Base-by-base conservation (phyloP, 2,329 filamentous ascomycete genomes). In the Rhynchosporium secalis region DNA sequence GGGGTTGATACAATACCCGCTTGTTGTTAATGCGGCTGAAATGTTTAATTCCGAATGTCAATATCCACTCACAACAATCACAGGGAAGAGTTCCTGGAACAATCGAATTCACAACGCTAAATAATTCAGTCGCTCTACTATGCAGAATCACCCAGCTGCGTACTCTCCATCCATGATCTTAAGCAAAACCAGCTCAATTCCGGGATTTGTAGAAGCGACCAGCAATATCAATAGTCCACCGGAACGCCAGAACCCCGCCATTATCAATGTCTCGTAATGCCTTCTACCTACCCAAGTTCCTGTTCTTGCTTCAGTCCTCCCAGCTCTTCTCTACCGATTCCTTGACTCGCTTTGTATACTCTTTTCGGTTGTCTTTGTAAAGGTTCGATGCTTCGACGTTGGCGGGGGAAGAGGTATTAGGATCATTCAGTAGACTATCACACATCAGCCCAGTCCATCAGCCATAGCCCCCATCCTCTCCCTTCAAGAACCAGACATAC, bases 251-350 rank as follows among this genome's bases (percentile, higher is more conserved):
- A 68, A 67, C 64, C 63, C 66, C 62, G 54, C 61, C 60, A 65
- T 48, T 60, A 64, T 63, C 60, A 58, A 45, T 45, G 49, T 60
- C 55, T 64, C 63, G 46, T 65, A 62, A 66, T 63, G 65, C 56
- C 63, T 46, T 46, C 41, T 26, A 49, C 26, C 51, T 29, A 26
- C 45, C 49, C n/a, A 12, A 43, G 31, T 29, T 52, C 38, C 38
- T 61, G 55, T 28, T 28, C 28, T 4, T 29, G 28, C 51, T 31
- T 13, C 73, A 96, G 73, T 97, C 94, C 67, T 98, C 95, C 95
- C 95, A 99, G 80, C 94, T 98, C 85, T 97, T 98, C 82, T 99
- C 95, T 15, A 99, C 95, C 0, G 94, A 97, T 80, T 98, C 95
- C 54, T 92, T 83, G 48, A 99, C 95, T 20, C 93, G 83, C 81